Base-by-base conservation (phyloP, 106 monocot genomes). In the Posidonia australis region DNA sequence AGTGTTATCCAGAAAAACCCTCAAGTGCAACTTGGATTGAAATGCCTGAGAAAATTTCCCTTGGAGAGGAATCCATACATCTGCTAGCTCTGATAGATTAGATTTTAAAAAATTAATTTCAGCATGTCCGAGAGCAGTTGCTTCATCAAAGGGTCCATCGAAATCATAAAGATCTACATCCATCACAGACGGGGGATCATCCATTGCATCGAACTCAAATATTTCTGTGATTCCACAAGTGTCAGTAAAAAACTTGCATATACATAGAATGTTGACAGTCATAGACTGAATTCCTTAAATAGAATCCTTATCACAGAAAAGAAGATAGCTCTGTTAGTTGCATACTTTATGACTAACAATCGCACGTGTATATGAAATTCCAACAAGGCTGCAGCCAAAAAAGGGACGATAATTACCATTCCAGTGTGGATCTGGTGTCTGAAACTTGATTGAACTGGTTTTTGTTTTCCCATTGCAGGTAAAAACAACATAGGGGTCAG, bases 391-490 rank as follows among this genome's bases (percentile, higher is more conserved):
- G 27, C 6, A 70, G 20, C 5, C 51, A 14, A 22, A 3, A 19
- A 71, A 30, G 49, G 17, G 31, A 18, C 10, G 5, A 21, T 12
- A 10, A 60, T 63, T 82, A 92, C 92, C 92, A 71, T 92, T 92
- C 92, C 92, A 92, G 9, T 77, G 74, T 41, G 92, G 92, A 58
- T 78, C 75, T 32, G 67, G 24, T 23, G 77, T 80, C 46, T 92
- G 86, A 44, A 92, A 92, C 60, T 87, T 92, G 67, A 92, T 82
- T 58, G 92, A 92, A 71, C 92, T 92, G 16, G 86, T 87, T 66
- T 72, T 92, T 56, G 75, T 80, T 70, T 73, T 79, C 28, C 86
- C 79, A 54, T 92, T 86, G 65, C 86, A 92, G 28, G 79, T 84
- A 71, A 92, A 92, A 55, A 82, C 80, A 41, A 86, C 84, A 68